Percentiles rank a stretch among this genome's conserved stretches.
These are phyloP conservation scores for Phytophthora citricola DNA, from an alignment of 352 stramenopile genomes.

Conservation along the genomic window DNA sequence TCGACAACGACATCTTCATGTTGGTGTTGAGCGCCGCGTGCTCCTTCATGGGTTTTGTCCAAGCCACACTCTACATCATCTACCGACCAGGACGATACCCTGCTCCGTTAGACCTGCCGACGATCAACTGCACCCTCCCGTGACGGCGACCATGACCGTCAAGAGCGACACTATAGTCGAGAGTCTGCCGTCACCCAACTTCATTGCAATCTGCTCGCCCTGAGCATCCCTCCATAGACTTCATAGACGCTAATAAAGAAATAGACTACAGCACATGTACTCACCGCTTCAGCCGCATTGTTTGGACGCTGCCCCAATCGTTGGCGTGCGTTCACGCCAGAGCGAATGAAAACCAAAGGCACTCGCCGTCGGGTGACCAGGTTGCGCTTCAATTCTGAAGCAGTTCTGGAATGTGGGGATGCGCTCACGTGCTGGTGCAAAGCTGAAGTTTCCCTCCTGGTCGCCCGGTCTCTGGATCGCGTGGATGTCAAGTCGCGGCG, in stretches of 20 bases:
- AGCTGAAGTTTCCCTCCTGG: conserved; percentile 19
- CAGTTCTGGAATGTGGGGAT: neutral
- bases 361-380: neutral
- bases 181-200: conserved; percentile 24
- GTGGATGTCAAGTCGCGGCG: neutral
- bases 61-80: conserved; percentile 35
- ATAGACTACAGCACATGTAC: too few relatives aligned
- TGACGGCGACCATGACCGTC: conserved; percentile 5
- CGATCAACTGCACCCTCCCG: conserved; percentile 16
- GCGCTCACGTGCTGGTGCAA: conserved; percentile 16
- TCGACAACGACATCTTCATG: conserved; percentile 36
- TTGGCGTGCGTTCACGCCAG: conserved; percentile 15
- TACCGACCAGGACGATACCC: conserved; percentile 29
- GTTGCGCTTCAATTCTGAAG: conserved; percentile 10
- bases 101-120: neutral
- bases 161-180: conserved; percentile 28
- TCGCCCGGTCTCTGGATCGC: conserved; percentile 1
- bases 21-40: conserved; percentile 22
- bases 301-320: conserved; percentile 20
- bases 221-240: conserved; percentile 8
- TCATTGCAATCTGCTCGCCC: conserved; percentile 24
- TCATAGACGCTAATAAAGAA: conserved; percentile 2
- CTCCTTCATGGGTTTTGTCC: conserved; percentile 23
- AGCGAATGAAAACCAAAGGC: conserved; percentile 9
- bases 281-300: conserved; percentile 8